Conservation (phyloP, 768 basidiomycete species). For the Suillus clintonianus region DNA sequence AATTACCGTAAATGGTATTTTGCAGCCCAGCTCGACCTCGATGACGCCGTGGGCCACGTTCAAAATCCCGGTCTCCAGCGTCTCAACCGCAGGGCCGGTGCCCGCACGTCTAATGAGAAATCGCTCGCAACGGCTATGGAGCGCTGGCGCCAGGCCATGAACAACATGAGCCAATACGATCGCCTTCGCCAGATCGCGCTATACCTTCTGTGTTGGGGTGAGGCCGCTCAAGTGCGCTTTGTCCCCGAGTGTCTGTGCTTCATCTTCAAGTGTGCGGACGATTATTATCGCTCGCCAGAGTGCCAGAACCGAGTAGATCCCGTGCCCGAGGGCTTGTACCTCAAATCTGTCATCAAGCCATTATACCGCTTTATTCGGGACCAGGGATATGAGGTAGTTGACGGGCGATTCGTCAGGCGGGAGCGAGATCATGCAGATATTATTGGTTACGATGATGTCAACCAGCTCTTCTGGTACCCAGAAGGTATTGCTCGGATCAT, state of each 20-base stretch:
- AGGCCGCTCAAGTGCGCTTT: conserved; percentile 96
- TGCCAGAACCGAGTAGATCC: conserved; percentile 92
- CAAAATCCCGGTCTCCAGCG: conserved; percentile 91
- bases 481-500: conserved; percentile 95
- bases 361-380: conserved; percentile 96
- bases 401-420: conserved; percentile 90
- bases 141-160: conserved; percentile 97
- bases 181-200: conserved; percentile 94
- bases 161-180: conserved; percentile 98
- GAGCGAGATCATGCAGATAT: conserved; percentile 93
- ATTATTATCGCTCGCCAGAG: conserved; percentile 98
- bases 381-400: conserved; percentile 95
- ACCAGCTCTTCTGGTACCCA: conserved; percentile 99
- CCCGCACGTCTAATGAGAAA: conserved; percentile 59
- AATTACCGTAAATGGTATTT: conserved; percentile 99
- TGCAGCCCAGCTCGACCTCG: conserved; percentile 96
- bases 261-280: conserved; percentile 99
- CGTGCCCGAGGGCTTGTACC: conserved; percentile 93
- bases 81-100: conserved; percentile 61
- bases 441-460: conserved; percentile 98
- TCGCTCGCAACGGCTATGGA: conserved; percentile 82
- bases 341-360: conserved; percentile 88
- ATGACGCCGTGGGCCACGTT: conserved; percentile 90
- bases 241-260: conserved; percentile 96
- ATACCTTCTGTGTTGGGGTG: conserved; percentile 96